Conservation (phyloP, 805 yeast genomes). For the Wickerhamomyces canadensis region DNA sequence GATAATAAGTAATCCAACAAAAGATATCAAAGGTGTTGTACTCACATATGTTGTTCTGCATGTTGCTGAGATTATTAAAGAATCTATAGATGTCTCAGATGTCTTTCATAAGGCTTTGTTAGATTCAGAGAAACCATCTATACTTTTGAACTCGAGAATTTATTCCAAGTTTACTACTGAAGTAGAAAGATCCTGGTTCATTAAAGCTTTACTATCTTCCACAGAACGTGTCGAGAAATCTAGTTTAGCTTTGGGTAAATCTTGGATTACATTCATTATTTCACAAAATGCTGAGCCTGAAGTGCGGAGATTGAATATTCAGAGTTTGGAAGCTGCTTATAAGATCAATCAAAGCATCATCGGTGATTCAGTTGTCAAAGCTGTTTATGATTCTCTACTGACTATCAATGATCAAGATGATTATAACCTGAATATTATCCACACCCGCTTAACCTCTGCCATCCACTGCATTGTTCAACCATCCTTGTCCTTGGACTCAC, state of each 20-base stretch:
- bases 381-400: constrained; percentile 30
- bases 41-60: constrained; percentile 47
- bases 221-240: constrained; percentile 18
- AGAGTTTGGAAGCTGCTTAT: constrained; percentile 29
- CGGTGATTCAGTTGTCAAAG: constrained; percentile 38
- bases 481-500: constrained; percentile 11
- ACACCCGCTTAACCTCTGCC: constrained; percentile 30
- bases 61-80: constrained; percentile 19
- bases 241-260: constrained; percentile 28
- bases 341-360: constrained; percentile 31
- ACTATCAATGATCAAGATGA: constrained; percentile 9
- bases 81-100: constrained; percentile 22
- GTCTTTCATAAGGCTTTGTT: constrained; percentile 30
- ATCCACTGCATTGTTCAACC: constrained; percentile 33
- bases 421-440: constrained; percentile 18
- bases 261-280: constrained; percentile 43
- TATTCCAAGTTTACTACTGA: constrained; percentile 41
- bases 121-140: constrained; percentile 39
- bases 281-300: constrained; percentile 29
- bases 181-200: constrained; percentile 49
- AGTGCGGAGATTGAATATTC: constrained; percentile 7
- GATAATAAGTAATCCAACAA: constrained; percentile 46
- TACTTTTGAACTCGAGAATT: constrained; percentile 42
- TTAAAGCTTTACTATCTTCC: constrained; percentile 37
- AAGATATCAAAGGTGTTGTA: constrained; percentile 34